phyloP scores from a whole-genome alignment of 2,329 filamentous ascomycete genomes.

The Curvularia eragrostidis region DNA sequence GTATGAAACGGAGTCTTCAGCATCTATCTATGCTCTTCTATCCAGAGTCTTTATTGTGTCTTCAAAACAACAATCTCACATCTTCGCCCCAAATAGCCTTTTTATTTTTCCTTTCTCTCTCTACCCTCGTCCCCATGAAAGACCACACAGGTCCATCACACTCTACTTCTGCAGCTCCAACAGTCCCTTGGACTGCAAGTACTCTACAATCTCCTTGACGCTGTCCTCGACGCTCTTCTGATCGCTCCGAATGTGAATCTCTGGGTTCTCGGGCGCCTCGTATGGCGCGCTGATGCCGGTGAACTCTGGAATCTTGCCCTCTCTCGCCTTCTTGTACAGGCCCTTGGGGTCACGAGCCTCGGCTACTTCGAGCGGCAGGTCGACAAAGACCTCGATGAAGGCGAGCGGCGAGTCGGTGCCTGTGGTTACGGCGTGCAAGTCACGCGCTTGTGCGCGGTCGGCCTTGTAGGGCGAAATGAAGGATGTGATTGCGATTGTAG shows the following conservation, averaged over 20 bases:
- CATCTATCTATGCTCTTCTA: neutral
- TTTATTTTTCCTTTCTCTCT: neutral
- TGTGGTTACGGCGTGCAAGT: conserved; percentile 71
- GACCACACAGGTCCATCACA: too few species aligned
- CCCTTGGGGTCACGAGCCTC: conserved; percentile 97
- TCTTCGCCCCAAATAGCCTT: neutral
- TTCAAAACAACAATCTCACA: neutral
- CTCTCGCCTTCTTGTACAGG: conserved; percentile 93
- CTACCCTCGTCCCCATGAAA: too few species aligned
- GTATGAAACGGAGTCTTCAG: neutral
- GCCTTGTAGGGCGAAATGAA: conserved; percentile 96
- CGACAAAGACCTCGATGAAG: conserved; percentile 93
- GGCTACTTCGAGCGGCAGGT: conserved; percentile 88
- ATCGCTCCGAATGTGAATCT: conserved; percentile 86
- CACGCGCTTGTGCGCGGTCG: conserved; percentile 81
- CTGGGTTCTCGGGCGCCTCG: conserved; percentile 83
- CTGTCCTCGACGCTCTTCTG: conserved; percentile 87
- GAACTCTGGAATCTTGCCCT: conserved; percentile 95
- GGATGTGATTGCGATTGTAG: conserved; percentile 86
- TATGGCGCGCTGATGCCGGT: conserved; percentile 96
- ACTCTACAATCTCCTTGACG: conserved; percentile 81
- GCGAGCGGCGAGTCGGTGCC: conserved; percentile 70
- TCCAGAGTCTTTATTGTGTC: neutral
- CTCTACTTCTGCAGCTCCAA: conserved; percentile 45
- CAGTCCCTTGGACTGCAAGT: conserved; percentile 74